phyloP scores from a whole-genome alignment of 176 grass and related monocot species.

The Alloteropsis semialata region DNA sequence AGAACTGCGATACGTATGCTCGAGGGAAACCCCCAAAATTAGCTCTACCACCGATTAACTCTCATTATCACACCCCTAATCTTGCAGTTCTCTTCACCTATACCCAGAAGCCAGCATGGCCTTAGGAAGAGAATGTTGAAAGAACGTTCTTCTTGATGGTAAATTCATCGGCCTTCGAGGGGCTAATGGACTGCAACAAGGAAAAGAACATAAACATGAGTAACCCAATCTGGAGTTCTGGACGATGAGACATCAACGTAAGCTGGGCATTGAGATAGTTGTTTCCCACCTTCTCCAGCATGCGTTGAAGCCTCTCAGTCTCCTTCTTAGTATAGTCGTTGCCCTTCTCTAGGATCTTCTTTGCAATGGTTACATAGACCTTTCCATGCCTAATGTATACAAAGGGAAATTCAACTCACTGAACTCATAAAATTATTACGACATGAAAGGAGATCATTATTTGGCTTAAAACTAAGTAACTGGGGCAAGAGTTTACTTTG shows the following conservation, averaged over 20 bases:
- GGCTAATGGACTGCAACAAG: slow-evolving; percentile 60
- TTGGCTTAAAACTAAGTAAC: not conserved
- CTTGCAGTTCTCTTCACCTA: not conserved
- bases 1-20: not conserved
- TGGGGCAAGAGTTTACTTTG: slow-evolving; percentile 42
- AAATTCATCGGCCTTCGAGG: slow-evolving; percentile 76
- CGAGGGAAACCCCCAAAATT: slow-evolving; percentile 5
- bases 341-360: slow-evolving; percentile 66
- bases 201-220: not conserved
- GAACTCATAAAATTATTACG: not conserved
- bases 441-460: not conserved
- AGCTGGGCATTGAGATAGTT: not conserved
- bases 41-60: slow-evolving; percentile 12
- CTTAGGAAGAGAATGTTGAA: slow-evolving; percentile 66
- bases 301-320: slow-evolving; percentile 68
- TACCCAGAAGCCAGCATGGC: not conserved
- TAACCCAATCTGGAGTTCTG: not conserved
- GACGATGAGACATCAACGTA: not conserved
- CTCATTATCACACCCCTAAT: slow-evolving; percentile 3
- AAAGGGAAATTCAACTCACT: not conserved
- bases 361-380: slow-evolving; percentile 64
- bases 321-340: slow-evolving; percentile 65
- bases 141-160: slow-evolving; percentile 92
- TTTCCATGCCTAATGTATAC: slow-evolving; percentile 56
- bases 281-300: slow-evolving; percentile 64